These are phyloP conservation scores for Epichloe sylvatica DNA, from an alignment of 2,329 filamentous ascomycete genomes.

Conservation along the genomic window DNA sequence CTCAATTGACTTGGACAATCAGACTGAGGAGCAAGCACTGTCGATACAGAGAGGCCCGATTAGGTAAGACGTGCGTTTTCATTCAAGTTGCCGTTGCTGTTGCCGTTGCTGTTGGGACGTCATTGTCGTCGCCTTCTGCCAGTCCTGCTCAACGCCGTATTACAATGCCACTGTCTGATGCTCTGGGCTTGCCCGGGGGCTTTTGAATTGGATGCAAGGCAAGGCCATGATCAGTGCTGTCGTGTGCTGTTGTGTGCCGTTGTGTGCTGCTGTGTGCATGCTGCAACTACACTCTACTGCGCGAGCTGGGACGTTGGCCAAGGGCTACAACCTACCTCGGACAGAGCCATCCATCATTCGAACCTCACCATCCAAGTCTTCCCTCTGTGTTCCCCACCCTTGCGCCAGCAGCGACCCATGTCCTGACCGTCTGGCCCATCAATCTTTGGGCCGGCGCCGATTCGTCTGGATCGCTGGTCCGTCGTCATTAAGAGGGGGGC, in stretches of 20 bases:
- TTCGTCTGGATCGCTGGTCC: conserved; percentile 3
- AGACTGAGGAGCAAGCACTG: background rate
- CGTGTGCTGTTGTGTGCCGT: conserved; percentile 1
- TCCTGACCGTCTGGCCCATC: background rate
- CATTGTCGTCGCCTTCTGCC: background rate
- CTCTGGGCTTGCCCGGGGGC: background rate
- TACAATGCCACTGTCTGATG: background rate
- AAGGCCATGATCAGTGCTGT: background rate
- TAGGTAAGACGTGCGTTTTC: background rate
- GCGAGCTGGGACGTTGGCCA: conserved; percentile 1
- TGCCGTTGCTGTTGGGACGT: background rate
- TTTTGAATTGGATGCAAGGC: background rate
- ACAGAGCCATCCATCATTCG: background rate
- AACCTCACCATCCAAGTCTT: background rate
- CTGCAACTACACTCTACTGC: background rate
- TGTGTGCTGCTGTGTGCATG: conserved; percentile 1
- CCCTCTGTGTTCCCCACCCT: conserved; percentile 1
- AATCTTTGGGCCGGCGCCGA: conserved; percentile 2
- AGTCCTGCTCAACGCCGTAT: background rate
- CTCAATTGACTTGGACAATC: background rate
- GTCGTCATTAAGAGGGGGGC: no score
- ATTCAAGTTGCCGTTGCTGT: background rate
- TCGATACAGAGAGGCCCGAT: background rate
- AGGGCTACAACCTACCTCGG: background rate
- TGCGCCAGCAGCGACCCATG: background rate